Evolutionary conservation across 352 stramenopile species (phyloP).

Genomic region (Phytophthora lateralis): DNA sequence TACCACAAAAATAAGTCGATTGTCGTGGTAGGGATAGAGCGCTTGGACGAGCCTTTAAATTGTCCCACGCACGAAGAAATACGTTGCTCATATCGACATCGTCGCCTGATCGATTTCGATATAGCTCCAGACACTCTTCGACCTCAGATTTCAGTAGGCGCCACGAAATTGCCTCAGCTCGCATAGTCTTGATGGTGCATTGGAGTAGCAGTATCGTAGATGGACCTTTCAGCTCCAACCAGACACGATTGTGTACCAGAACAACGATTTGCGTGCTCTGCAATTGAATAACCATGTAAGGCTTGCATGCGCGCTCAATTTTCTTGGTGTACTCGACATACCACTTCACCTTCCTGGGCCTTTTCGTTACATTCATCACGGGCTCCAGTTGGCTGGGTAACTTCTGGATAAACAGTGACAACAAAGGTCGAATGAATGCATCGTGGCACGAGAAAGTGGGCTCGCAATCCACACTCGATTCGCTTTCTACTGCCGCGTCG

Average conservation of each 20-base stretch:
- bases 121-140: slow-evolving; percentile 28
- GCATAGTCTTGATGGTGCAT: slow-evolving; percentile 40
- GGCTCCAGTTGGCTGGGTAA: slow-evolving; percentile 42
- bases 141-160: slow-evolving; percentile 42
- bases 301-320: slow-evolving; percentile 35
- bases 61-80: slow-evolving; percentile 55
- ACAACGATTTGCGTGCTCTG: slow-evolving; percentile 27
- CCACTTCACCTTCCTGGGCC: slow-evolving; percentile 60
- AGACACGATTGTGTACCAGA: slow-evolving; percentile 46
- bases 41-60: slow-evolving; percentile 38
- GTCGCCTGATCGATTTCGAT: slow-evolving; percentile 10
- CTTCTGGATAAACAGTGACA: slow-evolving; percentile 50
- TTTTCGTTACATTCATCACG: slow-evolving; percentile 59
- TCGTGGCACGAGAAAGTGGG: slow-evolving; percentile 56
- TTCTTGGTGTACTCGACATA: slow-evolving; percentile 58
- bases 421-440: slow-evolving; percentile 40
- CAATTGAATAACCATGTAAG: slow-evolving; percentile 36
- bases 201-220: slow-evolving; percentile 44
- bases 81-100: slow-evolving; percentile 26
- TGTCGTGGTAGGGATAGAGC: slow-evolving; percentile 36
- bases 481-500: not conserved
- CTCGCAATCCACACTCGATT: slow-evolving; percentile 19
- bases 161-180: slow-evolving; percentile 47
- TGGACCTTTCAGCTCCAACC: slow-evolving; percentile 39
- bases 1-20: slow-evolving; percentile 48